Conservation (phyloP, 2,329 filamentous ascomycete species). For the Fusarium sp. region DNA sequence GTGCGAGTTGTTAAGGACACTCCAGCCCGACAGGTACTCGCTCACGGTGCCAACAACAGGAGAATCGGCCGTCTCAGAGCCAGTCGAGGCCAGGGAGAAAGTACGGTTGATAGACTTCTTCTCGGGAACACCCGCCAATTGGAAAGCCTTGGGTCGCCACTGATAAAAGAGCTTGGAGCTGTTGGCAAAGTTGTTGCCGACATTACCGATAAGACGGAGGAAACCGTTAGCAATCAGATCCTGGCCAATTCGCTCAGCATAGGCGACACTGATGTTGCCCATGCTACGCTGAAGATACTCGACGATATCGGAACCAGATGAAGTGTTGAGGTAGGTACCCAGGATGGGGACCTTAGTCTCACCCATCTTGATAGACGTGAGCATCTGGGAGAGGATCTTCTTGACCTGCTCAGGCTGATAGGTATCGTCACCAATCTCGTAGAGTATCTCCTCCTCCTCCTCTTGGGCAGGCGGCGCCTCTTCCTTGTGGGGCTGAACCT, state of each 20-base stretch:
- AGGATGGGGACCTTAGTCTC: constrained; percentile 97
- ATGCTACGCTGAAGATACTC: constrained; percentile 94
- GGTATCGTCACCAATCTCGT: constrained; percentile 90
- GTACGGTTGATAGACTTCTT: constrained; percentile 84
- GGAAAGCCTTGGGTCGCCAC: constrained; percentile 93
- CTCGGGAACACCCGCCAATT: constrained; percentile 87
- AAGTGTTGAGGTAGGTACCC: constrained; percentile 94
- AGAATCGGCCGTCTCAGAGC: constrained; percentile 72
- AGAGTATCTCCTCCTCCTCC: constrained; percentile 83
- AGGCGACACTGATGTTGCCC: constrained; percentile 84
- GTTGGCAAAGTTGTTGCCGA: constrained; percentile 96
- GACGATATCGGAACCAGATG: constrained; percentile 90
- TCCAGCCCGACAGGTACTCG: constrained; percentile 93
- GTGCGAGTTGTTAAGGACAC: constrained; percentile 82
- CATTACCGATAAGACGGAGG: constrained; percentile 90
- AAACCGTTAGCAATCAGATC: constrained; percentile 90
- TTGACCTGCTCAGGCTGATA: constrained; percentile 90
- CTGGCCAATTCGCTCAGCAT: constrained; percentile 94
- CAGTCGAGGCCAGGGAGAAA: constrained; percentile 76
- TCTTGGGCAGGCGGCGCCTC: constrained; percentile 63
- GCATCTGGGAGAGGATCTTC: constrained; percentile 87
- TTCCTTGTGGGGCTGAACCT: constrained; percentile 78
- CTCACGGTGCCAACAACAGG: constrained; percentile 85
- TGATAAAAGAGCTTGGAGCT: constrained; percentile 98
- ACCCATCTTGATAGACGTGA: constrained; percentile 86